Conservation (phyloP, 257 asterid species). For the Primulina huaijiensis region DNA sequence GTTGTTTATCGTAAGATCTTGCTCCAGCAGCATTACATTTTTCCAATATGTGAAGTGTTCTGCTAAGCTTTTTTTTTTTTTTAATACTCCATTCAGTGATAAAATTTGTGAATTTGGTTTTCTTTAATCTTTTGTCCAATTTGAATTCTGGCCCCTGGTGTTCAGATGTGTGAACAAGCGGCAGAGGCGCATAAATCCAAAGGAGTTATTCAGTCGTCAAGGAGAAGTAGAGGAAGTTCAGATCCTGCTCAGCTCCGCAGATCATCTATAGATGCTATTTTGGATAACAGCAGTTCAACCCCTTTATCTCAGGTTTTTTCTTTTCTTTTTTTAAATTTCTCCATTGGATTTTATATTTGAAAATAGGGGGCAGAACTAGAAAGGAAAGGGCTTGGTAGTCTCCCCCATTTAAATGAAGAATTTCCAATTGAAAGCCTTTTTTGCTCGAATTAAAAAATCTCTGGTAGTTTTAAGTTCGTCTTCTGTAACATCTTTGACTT, state of each 20-base stretch:
- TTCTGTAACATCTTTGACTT: conserved; percentile 18
- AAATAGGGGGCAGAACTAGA: neutral
- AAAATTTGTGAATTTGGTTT: conserved; percentile 5
- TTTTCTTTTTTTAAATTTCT: neutral
- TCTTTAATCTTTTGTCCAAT: conserved; percentile 15
- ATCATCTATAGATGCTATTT: conserved; percentile 86
- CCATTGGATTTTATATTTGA: neutral
- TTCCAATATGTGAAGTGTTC: neutral
- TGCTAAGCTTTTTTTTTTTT: neutral
- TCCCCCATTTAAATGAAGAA: neutral
- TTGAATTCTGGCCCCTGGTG: conserved; percentile 13
- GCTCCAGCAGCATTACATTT: neutral
- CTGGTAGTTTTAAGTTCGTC: neutral
- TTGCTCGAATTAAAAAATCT: neutral
- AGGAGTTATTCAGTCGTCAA: conserved; percentile 71
- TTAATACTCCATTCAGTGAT: neutral
- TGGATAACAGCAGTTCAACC: conserved; percentile 52
- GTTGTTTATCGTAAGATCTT: neutral
- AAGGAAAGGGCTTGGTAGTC: neutral
- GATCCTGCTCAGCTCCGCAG: conserved; percentile 69
- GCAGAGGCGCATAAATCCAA: conserved; percentile 98
- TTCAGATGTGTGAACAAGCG: conserved; percentile 96
- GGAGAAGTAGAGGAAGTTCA: conserved; percentile 61
- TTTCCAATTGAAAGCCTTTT: neutral
- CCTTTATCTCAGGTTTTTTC: conserved; percentile 69